Evolutionary conservation across 176 grass and related monocot species (phyloP).

Genomic region (Elaeis guineensis): DNA sequence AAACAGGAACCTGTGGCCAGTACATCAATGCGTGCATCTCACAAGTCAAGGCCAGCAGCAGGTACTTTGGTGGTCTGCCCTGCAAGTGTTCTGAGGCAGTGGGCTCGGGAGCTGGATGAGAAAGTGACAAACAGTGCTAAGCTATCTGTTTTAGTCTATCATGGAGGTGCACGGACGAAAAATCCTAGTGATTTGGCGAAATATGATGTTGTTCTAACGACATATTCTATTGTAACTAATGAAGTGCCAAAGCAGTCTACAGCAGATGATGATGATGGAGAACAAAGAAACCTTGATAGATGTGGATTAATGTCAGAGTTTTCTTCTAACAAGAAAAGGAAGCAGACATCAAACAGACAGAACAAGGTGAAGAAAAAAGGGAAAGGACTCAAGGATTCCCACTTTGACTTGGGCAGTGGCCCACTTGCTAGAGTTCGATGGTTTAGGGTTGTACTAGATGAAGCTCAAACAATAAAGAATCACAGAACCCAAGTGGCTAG

Average conservation of each 20-base stretch:
- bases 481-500: constrained; percentile 76
- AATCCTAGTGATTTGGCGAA: constrained; percentile 68
- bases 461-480: constrained; percentile 99
- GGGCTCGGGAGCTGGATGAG: constrained; percentile 71
- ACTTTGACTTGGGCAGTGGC: constrained; percentile 59
- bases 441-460: constrained; percentile 96
- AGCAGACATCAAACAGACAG: constrained; percentile 19
- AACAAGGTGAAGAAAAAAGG: constrained; percentile 64
- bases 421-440: constrained; percentile 84
- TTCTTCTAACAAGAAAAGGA: constrained; percentile 66
- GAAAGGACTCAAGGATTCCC: constrained; percentile 52
- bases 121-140: constrained; percentile 61
- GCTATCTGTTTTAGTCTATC: constrained; percentile 86
- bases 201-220: constrained; percentile 93
- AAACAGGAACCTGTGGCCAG: constrained; percentile 35
- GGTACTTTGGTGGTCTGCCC: constrained; percentile 94
- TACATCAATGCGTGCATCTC: constrained; percentile 28
- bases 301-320: constrained; percentile 38
- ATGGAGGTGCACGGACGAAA: constrained; percentile 92
- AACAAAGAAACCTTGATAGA: constrained; percentile 64
- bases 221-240: constrained; percentile 93
- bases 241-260: constrained; percentile 85
- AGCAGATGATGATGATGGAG: constrained; percentile 48
- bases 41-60: constrained; percentile 60
- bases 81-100: constrained; percentile 89